Evolutionary conservation across 805 yeast genomes (phyloP).

Genomic region (Ogataea paraovalis): DNA sequence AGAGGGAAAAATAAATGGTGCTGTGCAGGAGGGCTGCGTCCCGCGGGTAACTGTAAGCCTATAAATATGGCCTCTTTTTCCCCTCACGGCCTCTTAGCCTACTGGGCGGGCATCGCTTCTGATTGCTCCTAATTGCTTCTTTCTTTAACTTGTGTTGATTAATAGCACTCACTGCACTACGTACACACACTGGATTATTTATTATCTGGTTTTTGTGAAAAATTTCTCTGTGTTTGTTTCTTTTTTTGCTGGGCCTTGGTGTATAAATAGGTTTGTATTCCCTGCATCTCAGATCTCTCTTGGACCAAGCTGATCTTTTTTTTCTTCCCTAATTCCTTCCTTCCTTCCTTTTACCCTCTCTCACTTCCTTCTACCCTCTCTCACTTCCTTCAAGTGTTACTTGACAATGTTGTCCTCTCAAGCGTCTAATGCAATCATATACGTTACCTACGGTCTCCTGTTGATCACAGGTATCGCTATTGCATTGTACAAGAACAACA

Average conservation of each 20-base stretch:
- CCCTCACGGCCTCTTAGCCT: not conserved
- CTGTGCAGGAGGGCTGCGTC: not conserved
- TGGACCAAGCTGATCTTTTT: not conserved
- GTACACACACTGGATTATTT: too few species aligned
- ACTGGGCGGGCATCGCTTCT: not conserved
- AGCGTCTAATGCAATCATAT: slow-evolving; percentile 59
- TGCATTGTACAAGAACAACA: slow-evolving; percentile 54
- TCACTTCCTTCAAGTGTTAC: not conserved
- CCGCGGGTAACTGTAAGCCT: not conserved
- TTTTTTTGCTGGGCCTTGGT: too few species aligned
- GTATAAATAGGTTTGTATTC: not conserved
- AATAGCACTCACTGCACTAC: not conserved
- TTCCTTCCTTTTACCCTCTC: not conserved
- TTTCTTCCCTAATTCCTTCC: not conserved
- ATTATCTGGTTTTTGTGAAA: too few species aligned
- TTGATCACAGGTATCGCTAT: slow-evolving; percentile 50
- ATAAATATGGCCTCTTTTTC: not conserved
- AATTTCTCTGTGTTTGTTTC: too few species aligned
- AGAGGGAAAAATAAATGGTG: too few species aligned
- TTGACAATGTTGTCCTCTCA: slow-evolving; percentile 36
- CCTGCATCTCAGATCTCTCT: not conserved
- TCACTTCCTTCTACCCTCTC: too few species aligned
- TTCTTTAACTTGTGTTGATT: too few species aligned
- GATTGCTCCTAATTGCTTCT: not conserved
- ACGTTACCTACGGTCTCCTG: slow-evolving; percentile 53